Evolutionary conservation across 1,139 yeast species (phyloP).

Genomic region (Debaryomycetaceae sp.): DNA sequence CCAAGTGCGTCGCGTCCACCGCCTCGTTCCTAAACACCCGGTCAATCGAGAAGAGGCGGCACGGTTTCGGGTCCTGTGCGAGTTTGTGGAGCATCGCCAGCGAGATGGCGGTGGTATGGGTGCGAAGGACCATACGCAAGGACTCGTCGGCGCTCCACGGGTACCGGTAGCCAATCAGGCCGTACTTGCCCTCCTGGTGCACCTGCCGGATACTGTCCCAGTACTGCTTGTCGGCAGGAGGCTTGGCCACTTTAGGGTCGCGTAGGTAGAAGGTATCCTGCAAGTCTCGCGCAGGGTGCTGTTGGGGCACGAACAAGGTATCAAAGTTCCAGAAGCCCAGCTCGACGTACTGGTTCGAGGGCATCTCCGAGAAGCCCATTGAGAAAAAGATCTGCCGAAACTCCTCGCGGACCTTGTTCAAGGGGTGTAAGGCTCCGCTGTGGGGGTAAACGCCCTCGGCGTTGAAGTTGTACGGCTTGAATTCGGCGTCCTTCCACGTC

Average conservation of each 20-base stretch:
- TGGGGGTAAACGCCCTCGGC: slow-evolving; percentile 84
- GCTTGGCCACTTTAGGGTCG: slow-evolving; percentile 73
- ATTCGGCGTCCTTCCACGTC: slow-evolving; percentile 71
- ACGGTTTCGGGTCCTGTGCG: slow-evolving; percentile 84
- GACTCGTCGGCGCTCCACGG: slow-evolving; percentile 94
- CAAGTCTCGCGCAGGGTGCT: slow-evolving; percentile 98
- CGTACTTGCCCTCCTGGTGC: slow-evolving; percentile 84
- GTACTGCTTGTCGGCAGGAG: slow-evolving; percentile 71
- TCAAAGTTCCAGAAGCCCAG: slow-evolving; percentile 99
- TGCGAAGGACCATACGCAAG: slow-evolving; percentile 82
- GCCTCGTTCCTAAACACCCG: slow-evolving; percentile 99
- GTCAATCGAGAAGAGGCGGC: slow-evolving; percentile 90
- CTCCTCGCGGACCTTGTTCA: slow-evolving; percentile 93
- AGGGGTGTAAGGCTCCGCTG: slow-evolving; percentile 93
- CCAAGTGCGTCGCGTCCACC: slow-evolving; percentile 98
- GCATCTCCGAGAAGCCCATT: slow-evolving; percentile 98
- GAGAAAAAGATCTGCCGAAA: slow-evolving; percentile 95
- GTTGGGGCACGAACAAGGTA: slow-evolving; percentile 93
- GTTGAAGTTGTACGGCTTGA: slow-evolving; percentile 92
- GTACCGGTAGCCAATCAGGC: slow-evolving; percentile 95
- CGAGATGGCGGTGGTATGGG: slow-evolving; percentile 94
- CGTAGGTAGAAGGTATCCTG: slow-evolving; percentile 97
- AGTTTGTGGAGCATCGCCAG: slow-evolving; percentile 78
- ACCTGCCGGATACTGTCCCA: slow-evolving; percentile 71
- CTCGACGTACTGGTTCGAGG: slow-evolving; percentile 95